A percentile compares a stretch with the other conserved stretches of the same genome.
These are phyloP conservation scores for Austroboletus sp. DNA, from an alignment of 1,284 basidiomycete species.

Conservation along the genomic window DNA sequence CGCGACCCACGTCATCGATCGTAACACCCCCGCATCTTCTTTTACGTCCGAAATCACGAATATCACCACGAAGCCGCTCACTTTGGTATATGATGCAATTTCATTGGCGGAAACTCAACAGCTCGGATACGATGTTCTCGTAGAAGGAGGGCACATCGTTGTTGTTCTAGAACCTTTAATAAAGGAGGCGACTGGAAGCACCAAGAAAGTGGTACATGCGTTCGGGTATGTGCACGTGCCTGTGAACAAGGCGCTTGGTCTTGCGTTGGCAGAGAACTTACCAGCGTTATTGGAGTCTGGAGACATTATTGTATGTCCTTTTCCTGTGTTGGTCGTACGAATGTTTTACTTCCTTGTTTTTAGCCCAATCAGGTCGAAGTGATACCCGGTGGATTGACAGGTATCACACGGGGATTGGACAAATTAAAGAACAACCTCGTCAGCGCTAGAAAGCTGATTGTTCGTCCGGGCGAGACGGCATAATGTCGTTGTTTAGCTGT, in stretches of 20 bases:
- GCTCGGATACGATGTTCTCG: constrained; percentile 19
- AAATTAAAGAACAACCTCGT: constrained; percentile 23
- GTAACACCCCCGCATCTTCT: constrained; percentile 10
- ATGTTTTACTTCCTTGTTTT: background rate
- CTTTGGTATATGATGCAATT: constrained; percentile 18
- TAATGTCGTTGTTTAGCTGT: background rate
- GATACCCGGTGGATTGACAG: constrained; percentile 21
- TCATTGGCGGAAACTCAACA: constrained; percentile 18
- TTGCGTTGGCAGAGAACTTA: constrained; percentile 12
- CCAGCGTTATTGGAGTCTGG: constrained; percentile 16
- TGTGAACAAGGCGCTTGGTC: constrained; percentile 14
- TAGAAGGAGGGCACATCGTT: constrained; percentile 18
- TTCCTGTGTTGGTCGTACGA: too few relatives aligned
- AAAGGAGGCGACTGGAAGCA: constrained; percentile 12
- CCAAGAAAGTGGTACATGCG: constrained; percentile 12
- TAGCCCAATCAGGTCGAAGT: constrained; percentile 24
- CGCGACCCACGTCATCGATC: constrained; percentile 32
- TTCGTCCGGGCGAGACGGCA: constrained; percentile 15
- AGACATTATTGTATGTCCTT: constrained; percentile 19
- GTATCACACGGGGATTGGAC: constrained; percentile 16
- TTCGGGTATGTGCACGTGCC: constrained; percentile 9
- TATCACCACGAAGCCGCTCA: constrained; percentile 12
- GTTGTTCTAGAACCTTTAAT: constrained; percentile 1
- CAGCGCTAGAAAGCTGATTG: constrained; percentile 20
- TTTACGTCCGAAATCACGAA: constrained; percentile 11